Base-by-base conservation (phyloP, 768 basidiomycete genomes). In the Mycena kentingensis region DNA sequence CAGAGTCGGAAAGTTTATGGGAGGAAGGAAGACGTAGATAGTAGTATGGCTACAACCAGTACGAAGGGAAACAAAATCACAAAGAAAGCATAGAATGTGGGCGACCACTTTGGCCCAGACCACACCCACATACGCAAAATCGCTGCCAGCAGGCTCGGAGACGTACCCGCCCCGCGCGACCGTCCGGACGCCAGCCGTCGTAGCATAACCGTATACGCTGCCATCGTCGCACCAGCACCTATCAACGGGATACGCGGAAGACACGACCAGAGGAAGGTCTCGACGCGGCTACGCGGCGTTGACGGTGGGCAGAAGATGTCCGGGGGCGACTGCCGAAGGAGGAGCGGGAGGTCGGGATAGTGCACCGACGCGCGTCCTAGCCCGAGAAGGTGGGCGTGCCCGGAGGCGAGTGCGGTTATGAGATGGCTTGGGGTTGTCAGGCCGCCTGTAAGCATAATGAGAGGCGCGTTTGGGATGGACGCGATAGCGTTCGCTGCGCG, bases 361-460 rank as follows among this genome's bases (percentile, higher is more conserved):
- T 83, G 66, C 18, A 90, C 68, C 0, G 91, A 78, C 13, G 75
- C 74, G 49, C 93, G 76, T 5, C 84, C 93, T 16, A 95, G 73
- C 0, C 93, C 93, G 27, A 93, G 73, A 22, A 94, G 73, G 65
- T 95, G 78, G 0, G 90, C 80, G 52, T 91, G 82, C 5, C 68
- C 69, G 8, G 77, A 69, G 0, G 63, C 57, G 15, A 92, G 74
- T 1, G 80, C 87, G 15, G 70, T 65, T 11, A 74, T 67, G 32
- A 93, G 72, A 26, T 81, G 76, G 0, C 75, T 67, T 15, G 82
- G 79, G 0, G 85, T 82, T 21, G 78, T 74, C 34, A 96, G 78
- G 21, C 90, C 91, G 25, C 93, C 93, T 0, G 93, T 94, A 24
- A 95, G 79, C 25, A 94, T 71, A 57, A 94, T 74, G 6, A 88